Percentiles rank a stretch among this genome's conserved stretches.
Evolutionary conservation across 768 basidiomycete species (phyloP).

Genomic region (Mycena kentingensis): DNA sequence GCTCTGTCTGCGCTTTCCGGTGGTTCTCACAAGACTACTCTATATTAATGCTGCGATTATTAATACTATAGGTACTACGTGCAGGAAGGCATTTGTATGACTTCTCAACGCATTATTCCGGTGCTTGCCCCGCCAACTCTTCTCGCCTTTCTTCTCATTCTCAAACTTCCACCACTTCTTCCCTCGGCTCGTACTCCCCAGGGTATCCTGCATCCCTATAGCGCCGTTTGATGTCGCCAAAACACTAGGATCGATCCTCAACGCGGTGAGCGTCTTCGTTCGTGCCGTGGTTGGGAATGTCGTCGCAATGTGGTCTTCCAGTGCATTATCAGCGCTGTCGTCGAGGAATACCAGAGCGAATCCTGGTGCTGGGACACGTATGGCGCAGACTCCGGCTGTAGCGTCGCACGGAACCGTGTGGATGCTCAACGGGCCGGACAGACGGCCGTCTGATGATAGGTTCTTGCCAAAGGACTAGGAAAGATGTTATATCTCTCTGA

Average conservation of each 20-base stretch:
- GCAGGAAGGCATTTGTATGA: no score
- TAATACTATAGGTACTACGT: no score
- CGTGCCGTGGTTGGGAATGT: constrained; percentile 35
- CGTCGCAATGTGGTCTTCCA: constrained; percentile 20
- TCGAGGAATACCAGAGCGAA: constrained; percentile 30
- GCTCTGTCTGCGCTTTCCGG: no score
- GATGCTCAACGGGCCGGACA: constrained; percentile 19
- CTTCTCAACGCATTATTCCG: no score
- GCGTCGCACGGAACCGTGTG: constrained; percentile 25
- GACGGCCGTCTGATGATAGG: constrained; percentile 31
- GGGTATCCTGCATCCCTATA: constrained; percentile 21
- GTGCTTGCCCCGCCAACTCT: no score
- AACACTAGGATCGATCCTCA: constrained; percentile 37
- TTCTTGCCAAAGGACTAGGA: constrained; percentile 23
- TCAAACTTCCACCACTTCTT: constrained; percentile 13
- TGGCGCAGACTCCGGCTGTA: constrained; percentile 21
- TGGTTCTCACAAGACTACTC: background rate
- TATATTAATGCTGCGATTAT: background rate
- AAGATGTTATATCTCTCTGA: background rate
- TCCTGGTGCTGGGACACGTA: constrained; percentile 32
- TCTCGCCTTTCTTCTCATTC: no score
- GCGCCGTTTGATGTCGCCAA: constrained; percentile 45
- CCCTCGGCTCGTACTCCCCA: constrained; percentile 30
- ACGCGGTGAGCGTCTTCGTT: constrained; percentile 31
- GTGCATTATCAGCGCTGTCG: background rate